phyloP scores from a whole-genome alignment of 768 basidiomycete genomes.

The Lactarius vividus region DNA sequence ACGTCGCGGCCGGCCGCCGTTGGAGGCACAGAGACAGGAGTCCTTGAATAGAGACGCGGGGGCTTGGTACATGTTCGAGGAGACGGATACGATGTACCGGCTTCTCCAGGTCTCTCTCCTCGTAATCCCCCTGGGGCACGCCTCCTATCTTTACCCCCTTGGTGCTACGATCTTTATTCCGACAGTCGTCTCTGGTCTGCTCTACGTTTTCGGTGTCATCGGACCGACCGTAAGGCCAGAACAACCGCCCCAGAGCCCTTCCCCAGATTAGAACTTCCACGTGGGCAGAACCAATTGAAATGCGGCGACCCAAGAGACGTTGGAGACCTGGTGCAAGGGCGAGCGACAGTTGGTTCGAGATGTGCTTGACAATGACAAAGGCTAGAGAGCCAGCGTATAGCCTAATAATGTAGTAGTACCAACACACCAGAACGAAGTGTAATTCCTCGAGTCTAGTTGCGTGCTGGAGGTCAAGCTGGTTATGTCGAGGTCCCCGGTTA shows the following conservation, averaged over 20 bases:
- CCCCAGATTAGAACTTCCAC: background rate
- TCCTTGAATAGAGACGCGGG: background rate
- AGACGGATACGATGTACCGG: background rate
- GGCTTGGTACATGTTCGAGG: no score
- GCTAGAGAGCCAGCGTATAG: background rate
- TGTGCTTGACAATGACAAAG: background rate
- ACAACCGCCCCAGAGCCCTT: background rate
- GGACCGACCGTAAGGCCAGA: background rate
- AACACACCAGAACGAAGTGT: background rate
- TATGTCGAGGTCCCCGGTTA: background rate
- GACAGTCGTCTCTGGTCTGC: background rate
- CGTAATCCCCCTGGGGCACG: background rate
- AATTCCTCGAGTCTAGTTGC: background rate
- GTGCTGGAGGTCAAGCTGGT: background rate
- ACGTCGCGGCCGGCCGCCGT: background rate
- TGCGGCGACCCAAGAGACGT: background rate
- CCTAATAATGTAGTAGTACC: background rate
- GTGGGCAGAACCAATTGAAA: background rate
- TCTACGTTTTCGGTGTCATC: slow-evolving; percentile 1
- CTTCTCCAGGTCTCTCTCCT: slow-evolving; percentile 2
- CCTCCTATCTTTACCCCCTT: background rate
- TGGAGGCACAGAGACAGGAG: background rate
- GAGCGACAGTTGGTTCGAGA: background rate
- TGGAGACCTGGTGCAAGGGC: background rate
- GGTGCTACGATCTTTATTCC: background rate